Conservation (phyloP, 768 basidiomycete species). For the Hygrophoropsis aurantiaca region DNA sequence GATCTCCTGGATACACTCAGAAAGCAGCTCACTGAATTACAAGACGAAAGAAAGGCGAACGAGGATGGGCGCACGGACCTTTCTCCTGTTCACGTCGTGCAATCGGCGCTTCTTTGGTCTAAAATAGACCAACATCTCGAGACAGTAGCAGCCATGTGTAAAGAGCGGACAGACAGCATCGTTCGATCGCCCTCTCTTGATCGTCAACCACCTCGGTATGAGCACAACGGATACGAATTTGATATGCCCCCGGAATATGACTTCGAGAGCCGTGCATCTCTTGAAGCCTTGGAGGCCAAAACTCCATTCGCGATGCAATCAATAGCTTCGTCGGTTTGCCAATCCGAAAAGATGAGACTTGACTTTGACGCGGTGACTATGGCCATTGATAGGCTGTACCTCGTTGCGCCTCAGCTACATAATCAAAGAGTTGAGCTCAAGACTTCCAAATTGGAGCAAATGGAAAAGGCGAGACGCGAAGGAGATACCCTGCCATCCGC, state of each 20-base stretch:
- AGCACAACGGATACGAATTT: slow-evolving; percentile 24
- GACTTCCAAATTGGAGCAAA: slow-evolving; percentile 63
- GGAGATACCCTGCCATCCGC: slow-evolving; percentile 27
- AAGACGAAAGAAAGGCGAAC: slow-evolving; percentile 29
- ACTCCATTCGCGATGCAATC: slow-evolving; percentile 9
- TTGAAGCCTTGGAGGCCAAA: slow-evolving; percentile 10
- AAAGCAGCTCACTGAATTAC: slow-evolving; percentile 67
- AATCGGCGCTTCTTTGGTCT: slow-evolving; percentile 70
- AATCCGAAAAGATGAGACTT: slow-evolving; percentile 79
- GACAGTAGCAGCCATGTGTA: slow-evolving; percentile 63
- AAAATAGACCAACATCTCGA: slow-evolving; percentile 76
- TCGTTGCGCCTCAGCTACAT: slow-evolving; percentile 82
- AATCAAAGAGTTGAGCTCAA: slow-evolving; percentile 94
- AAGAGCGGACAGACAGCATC: slow-evolving; percentile 42
- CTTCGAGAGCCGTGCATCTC: slow-evolving; percentile 8
- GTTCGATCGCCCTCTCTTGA: slow-evolving; percentile 12
- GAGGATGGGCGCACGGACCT: background rate
- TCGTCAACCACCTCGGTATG: slow-evolving; percentile 58
- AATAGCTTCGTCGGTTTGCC: slow-evolving; percentile 1
- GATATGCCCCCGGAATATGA: slow-evolving; percentile 28
- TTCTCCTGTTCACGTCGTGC: slow-evolving; percentile 50
- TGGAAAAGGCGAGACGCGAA: slow-evolving; percentile 65
- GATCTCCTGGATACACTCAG: slow-evolving; percentile 62
- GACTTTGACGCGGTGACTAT: slow-evolving; percentile 84
- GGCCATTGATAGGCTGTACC: slow-evolving; percentile 88